These are phyloP conservation scores for Ascosphaera pollenicola DNA, from an alignment of 2,329 filamentous ascomycete genomes.

Conservation along the genomic window DNA sequence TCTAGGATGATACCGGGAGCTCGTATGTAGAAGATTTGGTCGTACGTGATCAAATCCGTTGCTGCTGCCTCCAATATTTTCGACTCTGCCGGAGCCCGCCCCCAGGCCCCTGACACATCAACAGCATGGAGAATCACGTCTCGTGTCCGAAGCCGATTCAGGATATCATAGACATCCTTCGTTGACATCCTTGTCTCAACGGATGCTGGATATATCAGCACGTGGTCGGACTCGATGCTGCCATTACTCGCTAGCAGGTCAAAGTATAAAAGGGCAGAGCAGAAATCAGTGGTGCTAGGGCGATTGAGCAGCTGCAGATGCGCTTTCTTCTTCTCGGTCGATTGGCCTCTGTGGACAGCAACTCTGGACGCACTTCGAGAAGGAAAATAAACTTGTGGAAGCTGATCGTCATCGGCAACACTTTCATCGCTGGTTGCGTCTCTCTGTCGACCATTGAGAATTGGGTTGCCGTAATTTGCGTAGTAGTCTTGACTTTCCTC, in stretches of 20 bases:
- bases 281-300: conserved; percentile 22
- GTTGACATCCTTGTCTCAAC: conserved; percentile 17
- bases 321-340: conserved; percentile 13
- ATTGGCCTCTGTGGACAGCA: neutral
- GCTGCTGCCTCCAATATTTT: conserved; percentile 8
- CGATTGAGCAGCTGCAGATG: conserved; percentile 23
- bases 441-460: conserved; percentile 1
- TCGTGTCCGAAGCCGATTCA: conserved; percentile 19
- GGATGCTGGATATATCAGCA: conserved; percentile 25
- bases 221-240: conserved; percentile 16
- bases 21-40: conserved; percentile 21
- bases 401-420: neutral
- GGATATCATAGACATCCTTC: conserved; percentile 11
- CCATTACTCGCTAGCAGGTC: conserved; percentile 16
- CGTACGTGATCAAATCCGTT: conserved; percentile 21
- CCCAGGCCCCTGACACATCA: conserved; percentile 13
- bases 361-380: neutral
- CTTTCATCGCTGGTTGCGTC: neutral
- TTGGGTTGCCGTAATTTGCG: conserved; percentile 6
- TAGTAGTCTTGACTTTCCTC: conserved; percentile 11
- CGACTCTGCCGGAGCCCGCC: conserved; percentile 3
- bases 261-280: conserved; percentile 23
- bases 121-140: conserved; percentile 20
- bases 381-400: neutral
- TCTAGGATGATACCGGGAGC: conserved; percentile 20